These are phyloP conservation scores for Arabis hirsuta DNA, from an alignment of 345 rosid species.

Conservation along the genomic window DNA sequence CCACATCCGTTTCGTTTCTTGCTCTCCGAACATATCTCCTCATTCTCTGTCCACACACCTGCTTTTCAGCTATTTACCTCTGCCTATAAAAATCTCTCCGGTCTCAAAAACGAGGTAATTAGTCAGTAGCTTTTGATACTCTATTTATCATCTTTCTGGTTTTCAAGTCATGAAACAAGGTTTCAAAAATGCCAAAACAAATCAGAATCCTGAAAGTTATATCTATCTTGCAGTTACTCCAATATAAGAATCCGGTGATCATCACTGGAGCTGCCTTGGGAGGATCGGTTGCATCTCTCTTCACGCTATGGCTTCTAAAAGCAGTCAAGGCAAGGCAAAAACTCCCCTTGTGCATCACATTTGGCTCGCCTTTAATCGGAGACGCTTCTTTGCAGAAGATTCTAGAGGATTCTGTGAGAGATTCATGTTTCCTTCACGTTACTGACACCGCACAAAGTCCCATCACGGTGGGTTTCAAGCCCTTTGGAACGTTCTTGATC, in stretches of 20 bases:
- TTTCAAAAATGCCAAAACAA: no score
- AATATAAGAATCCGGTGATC: constrained; percentile 38
- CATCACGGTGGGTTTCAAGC: constrained; percentile 22
- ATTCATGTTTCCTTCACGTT: constrained; percentile 64
- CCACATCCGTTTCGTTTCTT: constrained; percentile 51
- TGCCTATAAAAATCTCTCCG: constrained; percentile 36
- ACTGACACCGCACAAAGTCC: not conserved
- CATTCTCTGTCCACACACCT: constrained; percentile 48
- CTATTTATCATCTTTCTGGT: not conserved
- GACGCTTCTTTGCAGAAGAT: constrained; percentile 49
- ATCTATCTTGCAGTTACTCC: not conserved
- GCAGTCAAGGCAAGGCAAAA: constrained; percentile 25
- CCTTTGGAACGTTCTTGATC: constrained; percentile 64
- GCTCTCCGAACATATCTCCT: constrained; percentile 39
- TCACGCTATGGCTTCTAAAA: constrained; percentile 65
- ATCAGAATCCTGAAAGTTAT: not conserved
- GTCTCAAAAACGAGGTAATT: constrained; percentile 51
- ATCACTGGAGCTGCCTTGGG: constrained; percentile 66
- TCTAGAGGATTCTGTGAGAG: constrained; percentile 45
- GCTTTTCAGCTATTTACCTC: constrained; percentile 50
- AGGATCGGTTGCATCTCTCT: constrained; percentile 76
- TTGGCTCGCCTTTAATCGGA: constrained; percentile 66
- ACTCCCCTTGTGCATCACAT: constrained; percentile 70
- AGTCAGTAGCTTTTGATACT: not conserved
- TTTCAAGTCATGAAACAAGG: not conserved